Evolutionary conservation across 1,284 basidiomycete species (phyloP).

Genomic region (Cryptococcus floricola): DNA sequence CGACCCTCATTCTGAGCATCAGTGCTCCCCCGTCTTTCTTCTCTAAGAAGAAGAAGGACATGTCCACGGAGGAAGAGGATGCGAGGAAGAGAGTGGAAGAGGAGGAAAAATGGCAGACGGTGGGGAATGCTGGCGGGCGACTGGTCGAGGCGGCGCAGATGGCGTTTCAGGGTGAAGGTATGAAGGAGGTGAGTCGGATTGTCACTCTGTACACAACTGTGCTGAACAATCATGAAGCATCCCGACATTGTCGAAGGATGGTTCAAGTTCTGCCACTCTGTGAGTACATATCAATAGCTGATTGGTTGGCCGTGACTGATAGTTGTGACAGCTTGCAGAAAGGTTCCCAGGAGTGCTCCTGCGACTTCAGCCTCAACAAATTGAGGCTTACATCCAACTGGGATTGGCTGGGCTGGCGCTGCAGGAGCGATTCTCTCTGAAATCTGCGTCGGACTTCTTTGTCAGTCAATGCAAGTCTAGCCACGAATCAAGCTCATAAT

Average conservation of each 20-base stretch:
- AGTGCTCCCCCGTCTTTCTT: conserved; percentile 58
- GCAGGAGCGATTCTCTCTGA: conserved; percentile 82
- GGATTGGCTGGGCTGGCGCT: conserved; percentile 65
- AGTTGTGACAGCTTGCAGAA: conserved; percentile 58
- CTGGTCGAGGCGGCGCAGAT: conserved; percentile 62
- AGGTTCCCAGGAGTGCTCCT: conserved; percentile 71
- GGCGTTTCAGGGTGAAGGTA: conserved; percentile 58
- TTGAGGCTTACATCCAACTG: conserved; percentile 69
- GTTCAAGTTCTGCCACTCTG: conserved; percentile 62
- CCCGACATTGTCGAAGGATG: conserved; percentile 85
- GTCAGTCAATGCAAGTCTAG: conserved; percentile 51
- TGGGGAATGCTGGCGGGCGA: conserved; percentile 55
- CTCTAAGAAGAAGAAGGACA: conserved; percentile 28
- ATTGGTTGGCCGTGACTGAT: neutral
- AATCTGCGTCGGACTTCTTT: conserved; percentile 73
- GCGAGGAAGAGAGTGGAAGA: conserved; percentile 17
- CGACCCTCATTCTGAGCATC: conserved; percentile 71
- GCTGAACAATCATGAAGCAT: conserved; percentile 50
- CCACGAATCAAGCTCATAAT: neutral
- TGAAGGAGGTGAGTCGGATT: conserved; percentile 60
- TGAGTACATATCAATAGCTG: conserved; percentile 6
- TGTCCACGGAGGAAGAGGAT: conserved; percentile 24
- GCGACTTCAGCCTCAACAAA: conserved; percentile 60
- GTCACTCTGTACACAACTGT: neutral
- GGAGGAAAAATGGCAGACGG: conserved; percentile 32